These are phyloP conservation scores for Coemansia sp. DNA, from an alignment of 192 early-diverging fungal genomes.

Conservation along the genomic window DNA sequence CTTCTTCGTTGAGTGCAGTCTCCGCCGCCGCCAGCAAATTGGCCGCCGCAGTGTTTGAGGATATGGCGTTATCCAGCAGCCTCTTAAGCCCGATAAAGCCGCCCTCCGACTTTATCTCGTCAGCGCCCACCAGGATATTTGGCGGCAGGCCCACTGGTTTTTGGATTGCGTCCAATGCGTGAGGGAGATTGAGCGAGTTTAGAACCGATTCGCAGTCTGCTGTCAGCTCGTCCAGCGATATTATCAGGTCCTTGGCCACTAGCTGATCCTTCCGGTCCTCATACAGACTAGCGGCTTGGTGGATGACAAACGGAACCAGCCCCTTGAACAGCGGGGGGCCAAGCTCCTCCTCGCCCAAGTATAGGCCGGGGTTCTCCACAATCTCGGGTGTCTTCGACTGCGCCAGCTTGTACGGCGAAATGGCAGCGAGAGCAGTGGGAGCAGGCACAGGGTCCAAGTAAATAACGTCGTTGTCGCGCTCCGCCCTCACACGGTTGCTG, in stretches of 20 bases:
- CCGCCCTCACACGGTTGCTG: conserved; percentile 60
- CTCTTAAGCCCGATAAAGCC: conserved; percentile 64
- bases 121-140: conserved; percentile 64
- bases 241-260: conserved; percentile 66
- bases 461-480: conserved; percentile 91
- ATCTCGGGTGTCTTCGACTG: conserved; percentile 61
- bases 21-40: conserved; percentile 63
- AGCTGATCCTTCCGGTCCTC: conserved; percentile 77
- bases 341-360: conserved; percentile 68
- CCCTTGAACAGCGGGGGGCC: conserved; percentile 74
- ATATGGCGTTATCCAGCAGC: conserved; percentile 61
- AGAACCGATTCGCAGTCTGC: conserved; percentile 67
- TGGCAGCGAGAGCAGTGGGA: conserved; percentile 56
- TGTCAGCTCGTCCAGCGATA: conserved; percentile 65
- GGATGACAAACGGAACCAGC: conserved; percentile 87
- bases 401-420: conserved; percentile 73
- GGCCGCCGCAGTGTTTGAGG: conserved; percentile 48
- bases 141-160: conserved; percentile 77
- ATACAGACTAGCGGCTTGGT: conserved; percentile 86
- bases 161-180: conserved; percentile 67
- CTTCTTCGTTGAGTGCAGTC: conserved; percentile 35
- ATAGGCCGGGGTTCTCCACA: conserved; percentile 62
- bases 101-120: conserved; percentile 72
- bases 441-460: conserved; percentile 78
- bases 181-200: conserved; percentile 67